Evolutionary conservation across 768 basidiomycete species (phyloP).

Genomic region (Fistulinella prunicolor): DNA sequence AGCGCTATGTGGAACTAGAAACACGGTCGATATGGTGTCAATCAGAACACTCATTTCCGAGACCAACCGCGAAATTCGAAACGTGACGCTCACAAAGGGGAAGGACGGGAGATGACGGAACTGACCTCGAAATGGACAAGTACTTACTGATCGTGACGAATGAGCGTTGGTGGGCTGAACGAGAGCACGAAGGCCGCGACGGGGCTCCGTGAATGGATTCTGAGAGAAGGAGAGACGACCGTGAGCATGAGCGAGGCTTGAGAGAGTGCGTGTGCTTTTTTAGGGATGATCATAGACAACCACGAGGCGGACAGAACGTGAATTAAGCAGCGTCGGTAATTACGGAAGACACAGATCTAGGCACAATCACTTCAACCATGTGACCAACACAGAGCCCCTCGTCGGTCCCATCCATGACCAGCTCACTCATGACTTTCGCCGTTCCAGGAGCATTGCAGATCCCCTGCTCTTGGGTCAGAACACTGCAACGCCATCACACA

Average conservation of each 20-base stretch:
- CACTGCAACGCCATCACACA: not conserved
- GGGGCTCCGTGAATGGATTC: slow-evolving; percentile 5
- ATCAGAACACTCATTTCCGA: slow-evolving; percentile 14
- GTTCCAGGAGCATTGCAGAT: slow-evolving; percentile 86
- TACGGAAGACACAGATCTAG: slow-evolving; percentile 2
- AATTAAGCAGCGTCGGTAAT: too few relatives aligned
- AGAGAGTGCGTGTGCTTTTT: too few relatives aligned
- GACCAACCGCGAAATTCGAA: slow-evolving; percentile 11
- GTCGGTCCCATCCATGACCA: slow-evolving; percentile 65
- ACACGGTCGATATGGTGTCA: slow-evolving; percentile 18
- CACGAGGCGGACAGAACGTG: too few relatives aligned
- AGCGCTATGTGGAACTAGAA: slow-evolving; percentile 11
- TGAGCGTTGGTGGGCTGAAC: slow-evolving; percentile 5
- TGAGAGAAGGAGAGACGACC: too few relatives aligned
- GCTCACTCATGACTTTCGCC: slow-evolving; percentile 66
- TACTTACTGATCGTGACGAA: slow-evolving; percentile 28
- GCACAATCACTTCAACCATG: slow-evolving; percentile 1
- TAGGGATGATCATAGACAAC: not conserved
- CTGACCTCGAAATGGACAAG: not conserved
- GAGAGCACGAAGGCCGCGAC: not conserved
- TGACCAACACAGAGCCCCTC: slow-evolving; percentile 13
- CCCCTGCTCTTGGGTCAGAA: slow-evolving; percentile 42
- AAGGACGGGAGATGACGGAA: slow-evolving; percentile 9
- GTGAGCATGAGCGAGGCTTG: slow-evolving; percentile 21
- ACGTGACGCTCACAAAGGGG: slow-evolving; percentile 1